Conservation (phyloP, 2,329 filamentous ascomycete genomes). For the Pseudogymnoascus sp. region DNA sequence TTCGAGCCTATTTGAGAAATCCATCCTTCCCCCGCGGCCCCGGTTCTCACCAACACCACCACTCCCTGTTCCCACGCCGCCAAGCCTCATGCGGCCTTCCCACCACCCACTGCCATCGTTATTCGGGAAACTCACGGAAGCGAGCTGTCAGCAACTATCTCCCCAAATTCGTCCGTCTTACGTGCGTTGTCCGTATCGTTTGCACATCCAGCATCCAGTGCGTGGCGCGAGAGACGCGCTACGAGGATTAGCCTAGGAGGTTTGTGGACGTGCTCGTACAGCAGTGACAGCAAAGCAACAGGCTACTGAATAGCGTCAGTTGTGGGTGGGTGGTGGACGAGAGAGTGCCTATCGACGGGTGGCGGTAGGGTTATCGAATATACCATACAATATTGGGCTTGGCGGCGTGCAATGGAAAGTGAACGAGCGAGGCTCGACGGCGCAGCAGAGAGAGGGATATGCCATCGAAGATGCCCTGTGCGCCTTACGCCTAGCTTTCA, state of each 20-base stretch:
- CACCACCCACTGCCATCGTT: neutral
- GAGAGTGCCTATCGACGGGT: neutral
- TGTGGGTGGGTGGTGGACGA: neutral
- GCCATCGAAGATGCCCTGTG: neutral
- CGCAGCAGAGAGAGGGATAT: neutral
- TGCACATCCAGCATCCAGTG: neutral
- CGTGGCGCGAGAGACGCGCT: neutral
- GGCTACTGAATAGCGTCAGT: neutral
- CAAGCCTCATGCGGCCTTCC: neutral
- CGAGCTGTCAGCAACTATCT: neutral
- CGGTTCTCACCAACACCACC: neutral
- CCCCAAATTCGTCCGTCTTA: neutral
- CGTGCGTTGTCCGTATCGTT: neutral
- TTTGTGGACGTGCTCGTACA: neutral
- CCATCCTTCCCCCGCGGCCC: too few relatives aligned
- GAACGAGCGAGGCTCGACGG: neutral
- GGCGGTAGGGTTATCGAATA: neutral
- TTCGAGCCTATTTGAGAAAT: neutral
- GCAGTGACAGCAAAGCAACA: neutral
- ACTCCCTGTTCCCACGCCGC: neutral
- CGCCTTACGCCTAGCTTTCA: neutral
- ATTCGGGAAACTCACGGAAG: neutral
- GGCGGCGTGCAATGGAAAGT: neutral
- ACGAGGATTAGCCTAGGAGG: neutral
- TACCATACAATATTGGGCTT: neutral